Conservation (phyloP, 2,329 filamentous ascomycete species). For the Neophaeococcomyces mojaviensis region DNA sequence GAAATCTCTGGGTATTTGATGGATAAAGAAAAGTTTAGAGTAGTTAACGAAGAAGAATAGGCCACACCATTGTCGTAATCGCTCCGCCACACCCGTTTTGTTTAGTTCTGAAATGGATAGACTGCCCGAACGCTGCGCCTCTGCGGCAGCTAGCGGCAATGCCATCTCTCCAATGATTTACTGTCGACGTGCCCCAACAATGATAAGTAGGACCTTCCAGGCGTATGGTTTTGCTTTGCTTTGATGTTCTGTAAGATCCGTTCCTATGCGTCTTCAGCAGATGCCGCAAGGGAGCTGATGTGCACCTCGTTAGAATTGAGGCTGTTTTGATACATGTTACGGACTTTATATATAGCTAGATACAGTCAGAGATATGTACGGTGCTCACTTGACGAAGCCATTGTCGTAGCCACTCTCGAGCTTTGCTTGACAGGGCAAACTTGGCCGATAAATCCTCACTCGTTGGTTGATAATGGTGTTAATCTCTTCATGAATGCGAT, state of each 20-base stretch:
- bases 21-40: slow-evolving; percentile 22
- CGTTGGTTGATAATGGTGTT: slow-evolving; percentile 17
- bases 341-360: slow-evolving; percentile 18
- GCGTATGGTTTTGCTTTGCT: slow-evolving; percentile 5
- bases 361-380: slow-evolving; percentile 27
- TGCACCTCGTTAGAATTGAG: slow-evolving; percentile 10
- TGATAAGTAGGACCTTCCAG: slow-evolving; percentile 21
- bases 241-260: slow-evolving; percentile 19
- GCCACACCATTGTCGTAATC: slow-evolving; percentile 19
- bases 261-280: slow-evolving; percentile 26
- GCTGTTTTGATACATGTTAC: slow-evolving; percentile 10
- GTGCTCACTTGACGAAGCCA: slow-evolving; percentile 13
- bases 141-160: slow-evolving; percentile 17
- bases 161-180: slow-evolving; percentile 24
- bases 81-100: slow-evolving; percentile 11
- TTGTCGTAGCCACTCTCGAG: not conserved
- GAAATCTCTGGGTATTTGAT: slow-evolving; percentile 28
- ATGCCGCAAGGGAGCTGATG: slow-evolving; percentile 17
- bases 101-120: not conserved
- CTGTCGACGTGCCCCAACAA: slow-evolving; percentile 24
- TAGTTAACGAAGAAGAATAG: slow-evolving; percentile 24
- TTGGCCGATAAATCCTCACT: slow-evolving; percentile 9
- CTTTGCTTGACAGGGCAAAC: not conserved
- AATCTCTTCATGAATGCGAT: slow-evolving; percentile 19
- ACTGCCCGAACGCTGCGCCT: not conserved